Base-by-base conservation (phyloP, 306 rosid species). In the Citrullus mucosospermus region DNA sequence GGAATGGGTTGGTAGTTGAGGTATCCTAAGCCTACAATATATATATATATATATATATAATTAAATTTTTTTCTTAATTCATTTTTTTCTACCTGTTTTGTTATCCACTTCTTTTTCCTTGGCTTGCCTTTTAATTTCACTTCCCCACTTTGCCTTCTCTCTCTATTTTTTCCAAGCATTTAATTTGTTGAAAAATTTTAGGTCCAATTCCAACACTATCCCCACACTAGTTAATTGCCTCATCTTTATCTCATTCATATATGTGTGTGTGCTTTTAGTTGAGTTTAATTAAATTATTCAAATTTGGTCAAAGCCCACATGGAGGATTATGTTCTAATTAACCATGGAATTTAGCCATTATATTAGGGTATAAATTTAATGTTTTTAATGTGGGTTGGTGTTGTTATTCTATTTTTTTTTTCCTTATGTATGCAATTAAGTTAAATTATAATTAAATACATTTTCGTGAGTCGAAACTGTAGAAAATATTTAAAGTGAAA, bases 1-100 rank as follows among this genome's bases (percentile, higher is more conserved):
- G 77, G 77, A 72, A 72, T 72, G 60, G 60, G 77, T 72, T 50
- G 77, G 77, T 72, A 13, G 77, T 72, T 72, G 61, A 14, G 12
- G 60, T 50, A 72, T 22, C 8, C 60, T 72, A 72, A 41, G 34
- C 54, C 32, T 20, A 67, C 8, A 25, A n/a, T 9, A 44, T 44
- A 67, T 18, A 2, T 25, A 25, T 25, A 25, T 6, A 1, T 56
- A 18, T 6, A 18, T n/a, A 22, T 0, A 16, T 0, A 32, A 11
- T 5, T 4, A 18, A 59, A 25, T 56, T 16, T 51, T 14, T 22
- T 63, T 63, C 20, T 63, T 30, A 22, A 14, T 32, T 25, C 28
- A 25, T 25, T 25, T 46, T 30, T 6, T 13, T 14, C 43, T 30
- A 1, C 36, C 10, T 62, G 14, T 59, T 59, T 61, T 61, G 68